phyloP scores from a whole-genome alignment of 2,329 filamentous ascomycete genomes.

The Hortaea werneckii region DNA sequence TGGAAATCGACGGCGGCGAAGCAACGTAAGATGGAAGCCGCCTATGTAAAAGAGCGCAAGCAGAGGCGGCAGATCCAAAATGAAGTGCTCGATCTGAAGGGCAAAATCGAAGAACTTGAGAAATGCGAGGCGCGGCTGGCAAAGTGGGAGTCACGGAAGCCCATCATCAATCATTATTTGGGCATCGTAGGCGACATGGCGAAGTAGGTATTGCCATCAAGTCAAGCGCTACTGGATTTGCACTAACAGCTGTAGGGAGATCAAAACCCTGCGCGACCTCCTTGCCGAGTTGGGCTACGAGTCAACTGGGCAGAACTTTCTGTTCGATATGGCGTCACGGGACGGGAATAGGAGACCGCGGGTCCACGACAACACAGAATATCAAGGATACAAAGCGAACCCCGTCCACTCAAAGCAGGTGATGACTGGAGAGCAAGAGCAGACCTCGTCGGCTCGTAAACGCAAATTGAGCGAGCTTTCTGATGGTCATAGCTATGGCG shows the following conservation, averaged over 20 bases:
- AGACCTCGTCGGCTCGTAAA: conserved; percentile 21
- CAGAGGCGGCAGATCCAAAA: conserved; percentile 13
- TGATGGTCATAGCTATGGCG: not conserved
- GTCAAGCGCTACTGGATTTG: too few species aligned
- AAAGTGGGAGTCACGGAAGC: conserved; percentile 24
- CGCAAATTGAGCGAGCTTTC: conserved; percentile 20
- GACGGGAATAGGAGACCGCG: too few species aligned
- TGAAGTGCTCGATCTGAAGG: conserved; percentile 11
- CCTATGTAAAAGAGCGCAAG: conserved; percentile 17
- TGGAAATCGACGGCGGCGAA: conserved; percentile 16
- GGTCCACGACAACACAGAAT: too few species aligned
- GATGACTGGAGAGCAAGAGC: conserved; percentile 2
- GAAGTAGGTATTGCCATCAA: conserved; percentile 15
- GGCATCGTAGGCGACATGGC: conserved; percentile 24
- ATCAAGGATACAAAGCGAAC: too few species aligned
- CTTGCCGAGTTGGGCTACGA: conserved; percentile 21
- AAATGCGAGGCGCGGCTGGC: conserved; percentile 17
- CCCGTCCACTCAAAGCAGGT: too few species aligned
- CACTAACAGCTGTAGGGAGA: conserved; percentile 17
- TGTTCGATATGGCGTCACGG: conserved; percentile 1
- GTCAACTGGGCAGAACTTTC: conserved; percentile 16
- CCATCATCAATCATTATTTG: conserved; percentile 27
- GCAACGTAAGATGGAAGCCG: conserved; percentile 11
- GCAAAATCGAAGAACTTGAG: conserved; percentile 12
- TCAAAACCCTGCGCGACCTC: conserved; percentile 18